A percentile compares a stretch with the other conserved stretches of the same genome.
phyloP scores from a whole-genome alignment of 2,329 filamentous ascomycete species.

The Xylaria sp. region DNA sequence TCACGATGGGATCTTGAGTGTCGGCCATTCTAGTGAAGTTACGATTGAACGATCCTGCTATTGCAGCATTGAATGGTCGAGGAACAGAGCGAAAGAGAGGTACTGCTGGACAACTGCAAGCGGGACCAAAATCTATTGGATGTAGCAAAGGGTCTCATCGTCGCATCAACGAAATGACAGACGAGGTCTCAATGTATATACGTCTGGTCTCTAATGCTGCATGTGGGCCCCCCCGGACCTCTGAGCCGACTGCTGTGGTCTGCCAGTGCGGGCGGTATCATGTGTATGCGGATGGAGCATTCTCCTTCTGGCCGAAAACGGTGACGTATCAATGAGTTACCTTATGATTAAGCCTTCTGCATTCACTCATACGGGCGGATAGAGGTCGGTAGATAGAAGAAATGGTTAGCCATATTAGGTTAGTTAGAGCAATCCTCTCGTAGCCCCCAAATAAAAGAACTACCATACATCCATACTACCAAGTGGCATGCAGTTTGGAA shows the following conservation, averaged over 20 bases:
- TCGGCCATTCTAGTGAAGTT: constrained; percentile 39
- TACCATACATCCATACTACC: too few relatives aligned
- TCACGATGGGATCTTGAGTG: constrained; percentile 47
- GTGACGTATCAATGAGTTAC: constrained; percentile 24
- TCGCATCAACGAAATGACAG: not conserved
- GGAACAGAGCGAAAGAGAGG: not conserved
- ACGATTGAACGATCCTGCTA: not conserved
- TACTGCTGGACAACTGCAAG: not conserved
- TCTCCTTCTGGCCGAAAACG: constrained; percentile 25
- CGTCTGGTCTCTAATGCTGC: not conserved
- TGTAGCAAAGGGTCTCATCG: constrained; percentile 12
- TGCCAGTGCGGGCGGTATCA: not conserved
- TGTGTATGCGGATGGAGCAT: not conserved
- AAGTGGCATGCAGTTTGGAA: too few relatives aligned
- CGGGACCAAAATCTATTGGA: not conserved
- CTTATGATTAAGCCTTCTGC: not conserved
- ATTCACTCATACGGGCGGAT: not conserved
- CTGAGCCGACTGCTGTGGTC: not conserved
- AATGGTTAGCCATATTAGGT: not conserved
- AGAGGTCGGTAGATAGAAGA: not conserved
- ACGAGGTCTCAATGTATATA: not conserved
- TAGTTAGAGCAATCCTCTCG: not conserved
- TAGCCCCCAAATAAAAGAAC: too few relatives aligned
- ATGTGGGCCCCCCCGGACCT: not conserved
- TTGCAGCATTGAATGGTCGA: not conserved